phyloP scores from a whole-genome alignment of 176 grass and related monocot species.

The Tuctoria greenei region DNA sequence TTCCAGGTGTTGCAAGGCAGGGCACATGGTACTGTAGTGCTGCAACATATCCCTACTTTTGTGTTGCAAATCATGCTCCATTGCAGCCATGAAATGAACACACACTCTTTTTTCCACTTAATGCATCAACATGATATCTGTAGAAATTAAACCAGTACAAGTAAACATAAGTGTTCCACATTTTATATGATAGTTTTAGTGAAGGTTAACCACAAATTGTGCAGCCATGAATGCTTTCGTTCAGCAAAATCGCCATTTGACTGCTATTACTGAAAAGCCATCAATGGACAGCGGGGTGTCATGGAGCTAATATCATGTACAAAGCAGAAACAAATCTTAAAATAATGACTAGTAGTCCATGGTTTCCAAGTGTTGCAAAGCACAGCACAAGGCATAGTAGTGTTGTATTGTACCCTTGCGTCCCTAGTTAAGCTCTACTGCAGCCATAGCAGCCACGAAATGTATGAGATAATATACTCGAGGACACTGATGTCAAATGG shows the following conservation, averaged over 20 bases:
- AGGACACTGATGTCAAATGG: background rate
- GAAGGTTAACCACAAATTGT: background rate
- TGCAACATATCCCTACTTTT: background rate
- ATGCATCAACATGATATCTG: background rate
- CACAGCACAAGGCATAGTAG: background rate
- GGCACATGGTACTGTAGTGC: background rate
- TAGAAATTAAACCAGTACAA: background rate
- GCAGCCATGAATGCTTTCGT: background rate
- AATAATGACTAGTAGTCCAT: background rate
- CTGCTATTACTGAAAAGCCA: background rate
- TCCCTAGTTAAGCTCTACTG: background rate
- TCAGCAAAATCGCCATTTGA: background rate
- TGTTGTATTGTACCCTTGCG: background rate
- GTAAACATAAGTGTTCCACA: background rate
- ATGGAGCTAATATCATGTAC: background rate
- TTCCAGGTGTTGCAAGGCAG: background rate
- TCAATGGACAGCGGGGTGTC: background rate
- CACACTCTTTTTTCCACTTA: background rate
- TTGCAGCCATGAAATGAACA: background rate
- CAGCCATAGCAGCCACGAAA: background rate
- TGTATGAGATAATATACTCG: background rate
- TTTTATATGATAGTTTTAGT: background rate
- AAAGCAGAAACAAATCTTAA: conserved; percentile 9
- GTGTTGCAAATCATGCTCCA: background rate
- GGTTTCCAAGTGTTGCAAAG: background rate